Percentiles rank a stretch among this genome's conserved stretches.
phyloP scores from a whole-genome alignment of 2,329 filamentous ascomycete genomes.

The Talaromyces piceae region DNA sequence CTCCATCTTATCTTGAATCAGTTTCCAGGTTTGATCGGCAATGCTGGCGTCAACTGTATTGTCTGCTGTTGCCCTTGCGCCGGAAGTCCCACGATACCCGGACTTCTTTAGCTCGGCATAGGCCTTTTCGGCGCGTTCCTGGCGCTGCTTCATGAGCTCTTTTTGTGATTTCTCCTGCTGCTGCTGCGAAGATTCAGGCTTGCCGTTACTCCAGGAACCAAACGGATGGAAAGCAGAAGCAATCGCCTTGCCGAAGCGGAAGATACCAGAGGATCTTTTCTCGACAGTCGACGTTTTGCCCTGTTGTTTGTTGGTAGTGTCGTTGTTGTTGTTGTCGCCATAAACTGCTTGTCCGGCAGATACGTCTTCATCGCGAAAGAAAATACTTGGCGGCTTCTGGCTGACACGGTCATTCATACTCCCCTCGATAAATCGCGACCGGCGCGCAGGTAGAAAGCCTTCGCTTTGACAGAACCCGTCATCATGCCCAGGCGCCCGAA shows the following conservation, averaged over 20 bases:
- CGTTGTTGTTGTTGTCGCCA: background rate
- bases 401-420: constrained; percentile 80
- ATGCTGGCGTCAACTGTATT: constrained; percentile 15
- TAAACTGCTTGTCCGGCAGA: constrained; percentile 16
- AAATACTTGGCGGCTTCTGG: constrained; percentile 60
- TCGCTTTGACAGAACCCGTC: no score
- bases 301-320: no score
- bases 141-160: constrained; percentile 36
- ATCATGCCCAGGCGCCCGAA: no score
- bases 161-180: constrained; percentile 31
- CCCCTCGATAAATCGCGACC: constrained; percentile 65
- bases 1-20: constrained; percentile 26
- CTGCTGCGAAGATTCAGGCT: constrained; percentile 21
- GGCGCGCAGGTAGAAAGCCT: constrained; percentile 36
- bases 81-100: constrained; percentile 38
- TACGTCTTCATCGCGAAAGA: constrained; percentile 41
- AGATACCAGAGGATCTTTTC: constrained; percentile 41
- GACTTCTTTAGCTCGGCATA: constrained; percentile 49
- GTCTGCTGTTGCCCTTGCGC: background rate
- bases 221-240: constrained; percentile 49
- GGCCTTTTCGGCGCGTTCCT: constrained; percentile 42
- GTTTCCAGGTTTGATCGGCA: constrained; percentile 29
- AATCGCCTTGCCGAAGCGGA: constrained; percentile 49
- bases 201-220: constrained; percentile 39
- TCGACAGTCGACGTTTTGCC: constrained; percentile 16